Conservation (phyloP, 2,329 filamentous ascomycete species). For the Cordyceps javanica region DNA sequence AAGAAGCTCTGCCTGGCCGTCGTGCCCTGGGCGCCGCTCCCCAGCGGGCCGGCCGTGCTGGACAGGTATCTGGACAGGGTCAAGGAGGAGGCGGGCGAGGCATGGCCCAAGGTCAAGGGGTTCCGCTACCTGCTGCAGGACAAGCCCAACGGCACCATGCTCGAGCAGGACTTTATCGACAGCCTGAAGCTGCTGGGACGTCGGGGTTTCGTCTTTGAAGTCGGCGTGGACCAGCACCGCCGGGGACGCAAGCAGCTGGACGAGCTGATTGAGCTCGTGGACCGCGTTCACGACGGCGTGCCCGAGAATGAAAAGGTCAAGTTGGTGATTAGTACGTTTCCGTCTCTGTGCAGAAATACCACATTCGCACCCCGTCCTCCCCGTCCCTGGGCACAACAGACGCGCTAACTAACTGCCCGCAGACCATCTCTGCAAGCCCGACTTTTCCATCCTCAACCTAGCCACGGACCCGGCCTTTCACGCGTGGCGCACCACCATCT, state of each 20-base stretch:
- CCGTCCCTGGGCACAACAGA: neutral
- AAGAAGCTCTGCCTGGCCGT: slow-evolving; percentile 58
- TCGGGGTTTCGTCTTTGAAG: slow-evolving; percentile 66
- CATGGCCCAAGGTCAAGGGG: slow-evolving; percentile 65
- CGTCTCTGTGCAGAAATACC: too few relatives aligned
- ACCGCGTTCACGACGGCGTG: slow-evolving; percentile 56
- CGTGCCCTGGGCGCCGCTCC: slow-evolving; percentile 81
- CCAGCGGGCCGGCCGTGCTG: slow-evolving; percentile 55
- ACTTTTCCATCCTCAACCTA: slow-evolving; percentile 57
- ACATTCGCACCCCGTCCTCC: neutral
- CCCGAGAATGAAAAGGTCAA: slow-evolving; percentile 53
- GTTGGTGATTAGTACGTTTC: slow-evolving; percentile 63
- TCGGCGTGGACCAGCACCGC: slow-evolving; percentile 76
- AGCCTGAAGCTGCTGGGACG: slow-evolving; percentile 59
- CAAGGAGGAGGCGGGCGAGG: slow-evolving; percentile 53
- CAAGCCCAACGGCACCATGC: slow-evolving; percentile 60
- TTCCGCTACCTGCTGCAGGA: slow-evolving; percentile 81
- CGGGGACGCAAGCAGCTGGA: slow-evolving; percentile 69
- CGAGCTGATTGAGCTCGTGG: slow-evolving; percentile 65
- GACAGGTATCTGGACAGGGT: slow-evolving; percentile 59
- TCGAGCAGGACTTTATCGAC: slow-evolving; percentile 58
- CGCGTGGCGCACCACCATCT: slow-evolving; percentile 65
- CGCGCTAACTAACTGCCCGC: neutral
- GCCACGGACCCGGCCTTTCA: slow-evolving; percentile 53
- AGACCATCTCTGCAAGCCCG: slow-evolving; percentile 90